Percentiles rank a stretch among this genome's conserved stretches.
Conservation (phyloP, 1,284 basidiomycete genomes). For the Ganoderma boninense region DNA sequence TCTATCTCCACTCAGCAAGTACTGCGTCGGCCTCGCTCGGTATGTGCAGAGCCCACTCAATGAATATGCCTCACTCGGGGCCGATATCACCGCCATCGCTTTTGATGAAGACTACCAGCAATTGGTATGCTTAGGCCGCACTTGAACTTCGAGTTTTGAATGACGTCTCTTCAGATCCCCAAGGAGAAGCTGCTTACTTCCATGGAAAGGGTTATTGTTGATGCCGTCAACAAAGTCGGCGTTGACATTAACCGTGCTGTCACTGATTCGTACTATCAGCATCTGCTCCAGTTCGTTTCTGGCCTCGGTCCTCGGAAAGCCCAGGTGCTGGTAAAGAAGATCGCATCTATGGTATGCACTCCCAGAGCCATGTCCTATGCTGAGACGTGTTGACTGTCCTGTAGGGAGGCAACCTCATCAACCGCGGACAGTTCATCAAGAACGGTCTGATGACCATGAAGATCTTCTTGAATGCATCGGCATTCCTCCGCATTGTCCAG, state of each 20-base stretch:
- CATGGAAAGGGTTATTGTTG: slow-evolving; percentile 90
- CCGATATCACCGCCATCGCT: slow-evolving; percentile 82
- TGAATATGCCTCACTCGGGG: slow-evolving; percentile 89
- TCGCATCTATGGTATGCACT: slow-evolving; percentile 69
- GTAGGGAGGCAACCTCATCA: slow-evolving; percentile 85
- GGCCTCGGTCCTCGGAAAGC: slow-evolving; percentile 97
- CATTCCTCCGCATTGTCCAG: slow-evolving; percentile 89
- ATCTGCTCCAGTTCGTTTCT: slow-evolving; percentile 90
- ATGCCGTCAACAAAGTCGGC: slow-evolving; percentile 91
- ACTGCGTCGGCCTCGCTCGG: slow-evolving; percentile 94
- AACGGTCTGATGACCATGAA: slow-evolving; percentile 83
- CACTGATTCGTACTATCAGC: slow-evolving; percentile 87
- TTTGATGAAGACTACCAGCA: slow-evolving; percentile 90
- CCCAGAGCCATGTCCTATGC: neutral
- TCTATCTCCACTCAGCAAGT: slow-evolving; percentile 85
- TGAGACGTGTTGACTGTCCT: slow-evolving; percentile 23
- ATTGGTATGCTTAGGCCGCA: slow-evolving; percentile 64
- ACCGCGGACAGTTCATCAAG: slow-evolving; percentile 88
- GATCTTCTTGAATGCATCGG: slow-evolving; percentile 90
- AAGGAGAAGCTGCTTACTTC: slow-evolving; percentile 84
- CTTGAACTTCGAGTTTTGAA: slow-evolving; percentile 13
- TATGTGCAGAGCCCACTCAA: slow-evolving; percentile 95
- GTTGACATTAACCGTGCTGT: slow-evolving; percentile 96
- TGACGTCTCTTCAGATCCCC: slow-evolving; percentile 65
- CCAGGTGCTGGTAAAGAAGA: slow-evolving; percentile 85